Evolutionary conservation across 2,329 filamentous ascomycete species (phyloP).

Genomic region (Cladophialophora bantiana): DNA sequence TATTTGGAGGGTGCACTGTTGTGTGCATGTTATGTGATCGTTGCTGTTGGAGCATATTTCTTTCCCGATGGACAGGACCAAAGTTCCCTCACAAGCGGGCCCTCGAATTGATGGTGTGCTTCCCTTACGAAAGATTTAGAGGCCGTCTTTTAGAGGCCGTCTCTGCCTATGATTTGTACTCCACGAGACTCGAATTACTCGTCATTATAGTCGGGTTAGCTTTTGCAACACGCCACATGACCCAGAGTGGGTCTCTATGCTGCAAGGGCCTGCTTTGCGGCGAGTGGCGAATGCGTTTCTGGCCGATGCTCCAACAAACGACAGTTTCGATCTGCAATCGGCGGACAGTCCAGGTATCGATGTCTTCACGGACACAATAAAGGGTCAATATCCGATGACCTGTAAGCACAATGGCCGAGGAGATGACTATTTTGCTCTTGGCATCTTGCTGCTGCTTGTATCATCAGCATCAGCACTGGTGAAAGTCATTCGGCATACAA

Average conservation of each 20-base stretch:
- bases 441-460: neutral
- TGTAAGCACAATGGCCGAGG: neutral
- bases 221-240: neutral
- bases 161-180: neutral
- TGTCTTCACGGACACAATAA: neutral
- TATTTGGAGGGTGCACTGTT: conserved; percentile 68
- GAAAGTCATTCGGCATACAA: neutral
- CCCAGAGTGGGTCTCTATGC: neutral
- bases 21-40: conserved; percentile 67
- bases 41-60: conserved; percentile 57
- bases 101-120: neutral
- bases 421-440: neutral
- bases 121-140: neutral
- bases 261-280: neutral
- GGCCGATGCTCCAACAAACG: neutral
- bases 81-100: conserved; percentile 35
- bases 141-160: neutral
- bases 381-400: neutral
- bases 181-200: neutral
- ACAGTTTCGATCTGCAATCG: neutral
- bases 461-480: neutral
- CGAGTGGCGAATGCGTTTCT: neutral
- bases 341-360: neutral
- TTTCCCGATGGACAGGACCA: conserved; percentile 39
- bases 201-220: neutral